These are phyloP conservation scores for Podila epigama DNA, from an alignment of 192 early-diverging fungal species.

Conservation along the genomic window DNA sequence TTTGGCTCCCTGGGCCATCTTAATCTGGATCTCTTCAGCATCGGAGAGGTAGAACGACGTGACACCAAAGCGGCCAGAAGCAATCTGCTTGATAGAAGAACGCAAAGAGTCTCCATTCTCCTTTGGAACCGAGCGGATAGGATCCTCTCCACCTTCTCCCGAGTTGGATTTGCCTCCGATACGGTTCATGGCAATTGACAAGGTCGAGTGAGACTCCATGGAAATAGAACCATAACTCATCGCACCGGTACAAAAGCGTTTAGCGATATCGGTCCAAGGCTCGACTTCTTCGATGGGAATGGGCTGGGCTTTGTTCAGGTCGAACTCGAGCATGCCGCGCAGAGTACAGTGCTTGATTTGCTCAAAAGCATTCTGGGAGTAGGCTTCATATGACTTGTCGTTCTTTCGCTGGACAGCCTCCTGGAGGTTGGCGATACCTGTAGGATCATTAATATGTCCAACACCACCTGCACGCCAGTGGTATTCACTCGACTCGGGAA, in stretches of 20 bases:
- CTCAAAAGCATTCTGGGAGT: slow-evolving; percentile 80
- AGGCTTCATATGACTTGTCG: slow-evolving; percentile 83
- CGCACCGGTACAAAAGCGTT: slow-evolving; percentile 96
- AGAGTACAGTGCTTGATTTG: slow-evolving; percentile 92
- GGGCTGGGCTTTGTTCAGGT: slow-evolving; percentile 70
- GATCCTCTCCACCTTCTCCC: slow-evolving; percentile 98
- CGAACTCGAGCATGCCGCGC: slow-evolving; percentile 93
- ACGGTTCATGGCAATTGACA: slow-evolving; percentile 95
- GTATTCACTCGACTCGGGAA: slow-evolving; percentile 97
- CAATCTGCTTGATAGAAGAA: slow-evolving; percentile 98
- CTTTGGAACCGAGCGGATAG: slow-evolving; percentile 74
- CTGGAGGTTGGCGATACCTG: slow-evolving; percentile 87
- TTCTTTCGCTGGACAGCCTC: slow-evolving; percentile 96
- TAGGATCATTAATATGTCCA: slow-evolving; percentile 90
- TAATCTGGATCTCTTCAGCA: slow-evolving; percentile 98
- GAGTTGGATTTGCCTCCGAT: slow-evolving; percentile 98
- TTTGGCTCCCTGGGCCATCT: slow-evolving; percentile 99
- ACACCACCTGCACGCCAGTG: slow-evolving; percentile 96
- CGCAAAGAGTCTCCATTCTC: slow-evolving; percentile 83
- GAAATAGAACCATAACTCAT: slow-evolving; percentile 99
- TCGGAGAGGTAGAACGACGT: slow-evolving; percentile 94
- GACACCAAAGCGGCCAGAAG: slow-evolving; percentile 97
- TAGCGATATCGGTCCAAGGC: slow-evolving; percentile 94
- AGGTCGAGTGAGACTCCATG: slow-evolving; percentile 88
- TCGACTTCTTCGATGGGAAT: slow-evolving; percentile 96